Evolutionary conservation across 495 filamentous ascomycete genomes (phyloP).

Genomic region (Trichodelitschia bisporula): DNA sequence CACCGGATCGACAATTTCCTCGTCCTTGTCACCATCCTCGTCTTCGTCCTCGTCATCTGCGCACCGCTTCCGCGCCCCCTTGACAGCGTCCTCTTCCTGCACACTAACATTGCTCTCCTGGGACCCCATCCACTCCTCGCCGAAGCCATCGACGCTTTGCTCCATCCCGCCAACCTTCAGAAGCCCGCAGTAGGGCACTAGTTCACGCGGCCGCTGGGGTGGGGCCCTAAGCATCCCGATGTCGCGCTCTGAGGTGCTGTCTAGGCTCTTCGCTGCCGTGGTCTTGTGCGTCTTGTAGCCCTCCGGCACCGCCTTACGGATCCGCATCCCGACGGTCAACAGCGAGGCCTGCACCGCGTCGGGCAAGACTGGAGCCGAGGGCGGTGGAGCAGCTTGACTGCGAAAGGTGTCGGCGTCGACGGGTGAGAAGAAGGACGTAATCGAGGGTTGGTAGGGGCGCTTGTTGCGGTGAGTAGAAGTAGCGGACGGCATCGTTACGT

Average conservation of each 20-base stretch:
- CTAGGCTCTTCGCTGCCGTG: not conserved
- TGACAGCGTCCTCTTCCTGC: no score
- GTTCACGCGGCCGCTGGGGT: slow-evolving; percentile 20
- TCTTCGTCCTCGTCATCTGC: no score
- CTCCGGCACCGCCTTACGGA: slow-evolving; percentile 75
- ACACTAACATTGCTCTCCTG: no score
- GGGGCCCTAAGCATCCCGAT: no score
- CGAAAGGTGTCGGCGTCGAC: slow-evolving; percentile 6
- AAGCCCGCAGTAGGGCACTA: slow-evolving; percentile 56
- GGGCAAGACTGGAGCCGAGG: slow-evolving; percentile 27
- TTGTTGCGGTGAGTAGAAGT: slow-evolving; percentile 13
- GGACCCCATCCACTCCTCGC: no score
- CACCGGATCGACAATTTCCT: no score
- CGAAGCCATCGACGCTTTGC: no score
- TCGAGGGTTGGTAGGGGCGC: slow-evolving; percentile 20
- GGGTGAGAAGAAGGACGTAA: slow-evolving; percentile 17
- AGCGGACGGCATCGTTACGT: no score
- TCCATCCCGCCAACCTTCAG: slow-evolving; percentile 33
- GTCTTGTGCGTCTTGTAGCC: slow-evolving; percentile 58
- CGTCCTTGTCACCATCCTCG: no score
- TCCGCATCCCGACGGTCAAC: slow-evolving; percentile 71
- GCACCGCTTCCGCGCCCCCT: no score
- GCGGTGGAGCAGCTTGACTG: slow-evolving; percentile 2
- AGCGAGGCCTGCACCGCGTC: slow-evolving; percentile 47
- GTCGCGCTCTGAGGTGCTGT: slow-evolving; percentile 5